Conservation (phyloP, 2,329 filamentous ascomycete species). For the Neoascochyta sp. region DNA sequence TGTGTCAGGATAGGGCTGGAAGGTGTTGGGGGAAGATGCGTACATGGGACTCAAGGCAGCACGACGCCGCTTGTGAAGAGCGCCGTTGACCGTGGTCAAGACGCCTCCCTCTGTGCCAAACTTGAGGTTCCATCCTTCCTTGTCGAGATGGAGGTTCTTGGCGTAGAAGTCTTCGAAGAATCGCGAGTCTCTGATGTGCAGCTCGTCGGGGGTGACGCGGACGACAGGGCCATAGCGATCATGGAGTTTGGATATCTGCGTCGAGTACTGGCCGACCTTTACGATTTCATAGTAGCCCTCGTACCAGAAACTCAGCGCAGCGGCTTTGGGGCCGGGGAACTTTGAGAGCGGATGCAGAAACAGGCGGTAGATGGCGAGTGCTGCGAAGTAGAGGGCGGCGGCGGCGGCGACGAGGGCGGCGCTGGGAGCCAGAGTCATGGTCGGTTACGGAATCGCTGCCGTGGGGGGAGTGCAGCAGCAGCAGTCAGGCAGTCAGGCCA, state of each 20-base stretch:
- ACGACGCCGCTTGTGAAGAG: slow-evolving; percentile 29
- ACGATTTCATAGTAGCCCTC: slow-evolving; percentile 37
- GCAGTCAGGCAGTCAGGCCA: too few species aligned
- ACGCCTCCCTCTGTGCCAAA: slow-evolving; percentile 29
- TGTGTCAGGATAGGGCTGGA: background rate
- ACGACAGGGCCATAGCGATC: slow-evolving; percentile 40
- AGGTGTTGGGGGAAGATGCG: slow-evolving; percentile 3
- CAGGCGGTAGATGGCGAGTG: slow-evolving; percentile 37
- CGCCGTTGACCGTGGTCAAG: slow-evolving; percentile 26
- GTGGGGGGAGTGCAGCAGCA: too few species aligned
- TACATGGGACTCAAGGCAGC: slow-evolving; percentile 33
- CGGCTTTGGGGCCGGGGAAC: slow-evolving; percentile 43
- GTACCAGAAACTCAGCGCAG: slow-evolving; percentile 32
- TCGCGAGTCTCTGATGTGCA: slow-evolving; percentile 43
- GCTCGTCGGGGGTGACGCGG: slow-evolving; percentile 42
- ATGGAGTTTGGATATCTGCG: slow-evolving; percentile 29
- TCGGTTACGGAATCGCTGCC: too few species aligned
- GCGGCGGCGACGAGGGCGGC: slow-evolving; percentile 8
- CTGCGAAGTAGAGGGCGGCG: slow-evolving; percentile 14
- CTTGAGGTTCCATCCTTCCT: slow-evolving; percentile 34
- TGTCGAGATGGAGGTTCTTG: slow-evolving; percentile 30
- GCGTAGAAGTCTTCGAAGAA: slow-evolving; percentile 38
- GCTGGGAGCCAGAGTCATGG: slow-evolving; percentile 10
- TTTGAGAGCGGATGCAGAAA: slow-evolving; percentile 45
- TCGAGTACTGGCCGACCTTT: slow-evolving; percentile 30